Evolutionary conservation across 495 filamentous ascomycete genomes (phyloP), one percentile per base, ranked within the genome.

Genomic region (Lichina pygmaea): DNA sequence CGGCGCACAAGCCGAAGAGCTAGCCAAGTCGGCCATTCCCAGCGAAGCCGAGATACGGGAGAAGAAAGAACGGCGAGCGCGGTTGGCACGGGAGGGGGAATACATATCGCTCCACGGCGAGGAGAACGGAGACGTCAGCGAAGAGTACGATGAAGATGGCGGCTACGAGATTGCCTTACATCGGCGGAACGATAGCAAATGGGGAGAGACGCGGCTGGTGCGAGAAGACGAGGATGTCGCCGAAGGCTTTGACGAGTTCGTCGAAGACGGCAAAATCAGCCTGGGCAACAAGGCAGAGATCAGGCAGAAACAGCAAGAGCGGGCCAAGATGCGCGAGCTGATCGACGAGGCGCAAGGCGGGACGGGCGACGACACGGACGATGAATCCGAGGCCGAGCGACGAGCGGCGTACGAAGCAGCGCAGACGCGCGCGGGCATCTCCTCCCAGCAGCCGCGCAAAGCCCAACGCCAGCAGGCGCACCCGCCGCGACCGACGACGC

Each of bases 201-300:
- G 36, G 36, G 54, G 61, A 3, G 74, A 85, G 45, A 79, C 77
- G 8, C 67, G 89, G n/a, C 68, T 94, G 8, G 67, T 82, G 5
- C 66, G 68, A 30, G 85, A 93, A 44, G 86, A 94, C 54, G 89
- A 95, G 54, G 82, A 93, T 54, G 71, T 94, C n/a, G 77, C 75
- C 33, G 89, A 97, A 61, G 85, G 85, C 4, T 93, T 92, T 55
- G 86, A 92, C 45, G 83, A 93, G 48, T 93, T 80, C 51, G 77
- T 86, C 12, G 78, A 85, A 15, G 86, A 93, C 55, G 84, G 78
- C 12, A 70, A 70, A 32, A 71, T 93, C 9, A 68, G 81, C 3
- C 67, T 95, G 0, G 81, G 84, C 38, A 71, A 67, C 52, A 77
- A 77, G 48, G 83, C 85, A 5, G 81, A 91, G 60, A 67, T 71